A percentile compares a stretch with the other conserved stretches of the same genome.
These are phyloP conservation scores for Jasminum sambac DNA, from an alignment of 257 asterid species.

Conservation along the genomic window DNA sequence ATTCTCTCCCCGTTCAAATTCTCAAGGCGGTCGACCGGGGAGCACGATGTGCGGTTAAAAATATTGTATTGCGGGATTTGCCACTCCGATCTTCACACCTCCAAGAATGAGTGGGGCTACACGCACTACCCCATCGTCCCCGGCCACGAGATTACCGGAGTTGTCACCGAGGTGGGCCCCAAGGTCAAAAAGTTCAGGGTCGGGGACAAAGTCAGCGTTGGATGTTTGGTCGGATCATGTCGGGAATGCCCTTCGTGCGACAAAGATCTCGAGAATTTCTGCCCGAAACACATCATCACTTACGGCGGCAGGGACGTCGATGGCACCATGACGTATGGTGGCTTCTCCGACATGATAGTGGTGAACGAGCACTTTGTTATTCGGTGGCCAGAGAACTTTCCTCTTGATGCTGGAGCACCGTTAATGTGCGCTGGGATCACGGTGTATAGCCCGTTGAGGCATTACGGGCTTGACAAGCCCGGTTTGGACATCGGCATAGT, in stretches of 20 bases:
- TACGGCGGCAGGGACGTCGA: conserved; percentile 34
- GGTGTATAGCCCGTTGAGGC: conserved; percentile 35
- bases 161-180: conserved; percentile 39
- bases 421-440: conserved; percentile 48
- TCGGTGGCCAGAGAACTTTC: conserved; percentile 40
- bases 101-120: conserved; percentile 34
- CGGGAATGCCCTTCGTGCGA: conserved; percentile 35
- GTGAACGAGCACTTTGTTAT: conserved; percentile 34
- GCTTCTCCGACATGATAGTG: conserved; percentile 41
- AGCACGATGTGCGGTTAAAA: conserved; percentile 36
- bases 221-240: conserved; percentile 41
- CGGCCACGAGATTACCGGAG: conserved; percentile 46
- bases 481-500: conserved; percentile 38
- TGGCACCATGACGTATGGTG: conserved; percentile 38
- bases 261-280: conserved; percentile 36
- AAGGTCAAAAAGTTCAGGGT: conserved; percentile 28
- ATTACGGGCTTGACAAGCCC: conserved; percentile 38
- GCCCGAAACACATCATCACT: conserved; percentile 26
- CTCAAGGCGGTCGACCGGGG: conserved; percentile 27
- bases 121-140: conserved; percentile 41
- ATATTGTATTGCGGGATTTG: conserved; percentile 44
- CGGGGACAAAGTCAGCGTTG: conserved; percentile 45
- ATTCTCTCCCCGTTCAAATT: conserved; percentile 35
- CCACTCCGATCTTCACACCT: conserved; percentile 40
- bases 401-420: conserved; percentile 39